Conservation (phyloP, 1,284 basidiomycete species). For the Cutaneotrichosporon cavernicola region DNA sequence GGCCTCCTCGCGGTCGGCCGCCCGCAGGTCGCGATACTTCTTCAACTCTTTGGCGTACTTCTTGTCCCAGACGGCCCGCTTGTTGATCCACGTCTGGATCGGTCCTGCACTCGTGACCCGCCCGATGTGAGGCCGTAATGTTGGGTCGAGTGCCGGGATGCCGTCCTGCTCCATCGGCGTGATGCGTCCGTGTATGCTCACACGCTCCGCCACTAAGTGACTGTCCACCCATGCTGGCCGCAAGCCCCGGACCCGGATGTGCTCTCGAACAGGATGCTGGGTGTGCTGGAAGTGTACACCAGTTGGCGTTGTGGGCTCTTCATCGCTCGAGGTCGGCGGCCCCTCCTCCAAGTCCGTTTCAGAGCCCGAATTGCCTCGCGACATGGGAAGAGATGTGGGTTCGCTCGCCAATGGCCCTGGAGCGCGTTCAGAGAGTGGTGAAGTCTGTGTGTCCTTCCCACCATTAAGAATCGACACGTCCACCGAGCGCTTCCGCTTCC, state of each 20-base stretch:
- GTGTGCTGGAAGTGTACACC: background rate
- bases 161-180: constrained; percentile 73
- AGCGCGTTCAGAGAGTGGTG: background rate
- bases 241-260: constrained; percentile 24
- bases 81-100: constrained; percentile 47
- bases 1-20: constrained; percentile 36
- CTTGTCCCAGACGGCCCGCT: constrained; percentile 43
- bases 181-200: constrained; percentile 72
- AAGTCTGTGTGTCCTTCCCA: background rate
- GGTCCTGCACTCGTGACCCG: constrained; percentile 45
- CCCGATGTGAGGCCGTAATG: constrained; percentile 38
- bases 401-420: background rate
- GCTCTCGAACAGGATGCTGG: background rate
- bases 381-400: background rate
- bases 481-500: background rate
- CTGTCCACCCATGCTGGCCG: constrained; percentile 44
- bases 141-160: constrained; percentile 41
- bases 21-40: constrained; percentile 39
- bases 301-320: background rate
- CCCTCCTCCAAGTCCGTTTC: background rate
- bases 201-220: constrained; percentile 77
- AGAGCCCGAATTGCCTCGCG: background rate
- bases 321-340: background rate
- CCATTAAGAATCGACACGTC: background rate
- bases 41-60: constrained; percentile 40